phyloP scores from a whole-genome alignment of 2,329 filamentous ascomycete genomes.

The Epichloe uncinata region DNA sequence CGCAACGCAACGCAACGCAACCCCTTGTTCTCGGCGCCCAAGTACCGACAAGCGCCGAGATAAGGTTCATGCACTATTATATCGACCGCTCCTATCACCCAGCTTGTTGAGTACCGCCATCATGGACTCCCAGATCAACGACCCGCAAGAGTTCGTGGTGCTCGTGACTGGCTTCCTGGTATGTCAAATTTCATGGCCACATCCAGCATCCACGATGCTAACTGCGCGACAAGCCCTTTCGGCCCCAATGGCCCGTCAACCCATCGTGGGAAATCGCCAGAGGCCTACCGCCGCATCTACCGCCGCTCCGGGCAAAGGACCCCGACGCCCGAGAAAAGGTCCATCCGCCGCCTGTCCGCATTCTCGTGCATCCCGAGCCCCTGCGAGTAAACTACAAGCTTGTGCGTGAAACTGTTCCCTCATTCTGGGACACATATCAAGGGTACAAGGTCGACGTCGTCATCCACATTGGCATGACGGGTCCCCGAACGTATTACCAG shows the following conservation, averaged over 20 bases:
- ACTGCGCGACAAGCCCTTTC: constrained; percentile 46
- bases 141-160: constrained; percentile 39
- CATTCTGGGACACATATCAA: constrained; percentile 37
- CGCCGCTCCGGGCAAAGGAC: constrained; percentile 32
- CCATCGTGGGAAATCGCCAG: constrained; percentile 70
- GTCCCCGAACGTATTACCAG: constrained; percentile 49
- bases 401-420: constrained; percentile 50
- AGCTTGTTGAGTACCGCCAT: neutral
- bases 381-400: constrained; percentile 59
- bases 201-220: constrained; percentile 4
- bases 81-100: neutral
- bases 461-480: constrained; percentile 71
- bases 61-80: too few species aligned
- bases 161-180: constrained; percentile 51
- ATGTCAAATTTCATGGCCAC: constrained; percentile 14
- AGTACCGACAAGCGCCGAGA: too few species aligned
- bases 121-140: constrained; percentile 23
- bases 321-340: constrained; percentile 15
- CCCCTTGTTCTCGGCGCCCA: too few species aligned
- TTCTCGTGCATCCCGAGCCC: constrained; percentile 51
- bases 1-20: too few species aligned
- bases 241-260: constrained; percentile 56
- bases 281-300: constrained; percentile 51
- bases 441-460: constrained; percentile 44
- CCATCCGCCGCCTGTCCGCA: constrained; percentile 37